Percentiles rank a stretch among this genome's conserved stretches.
Evolutionary conservation across 176 grass and related monocot genomes (phyloP).

Genomic region (Hyparrhenia diplandra): DNA sequence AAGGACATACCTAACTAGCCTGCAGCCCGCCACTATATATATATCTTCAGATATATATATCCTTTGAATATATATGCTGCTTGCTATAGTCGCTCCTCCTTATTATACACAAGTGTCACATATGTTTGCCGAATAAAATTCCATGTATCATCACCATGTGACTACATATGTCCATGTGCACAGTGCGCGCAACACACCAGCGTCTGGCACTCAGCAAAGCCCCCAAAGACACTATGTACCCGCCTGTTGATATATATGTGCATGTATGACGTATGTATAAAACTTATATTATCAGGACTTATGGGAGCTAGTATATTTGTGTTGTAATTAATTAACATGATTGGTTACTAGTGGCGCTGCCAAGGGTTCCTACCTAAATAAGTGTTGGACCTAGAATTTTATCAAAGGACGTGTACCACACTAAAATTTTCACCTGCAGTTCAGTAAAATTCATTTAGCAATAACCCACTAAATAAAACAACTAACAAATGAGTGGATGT

Average conservation of each 20-base stretch:
- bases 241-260: not conserved
- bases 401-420: no score
- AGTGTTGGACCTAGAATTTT: no score
- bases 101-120: not conserved
- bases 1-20: slow-evolving; percentile 67
- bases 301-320: not conserved
- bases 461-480: no score
- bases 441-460: no score
- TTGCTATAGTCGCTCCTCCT: not conserved
- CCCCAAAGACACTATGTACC: not conserved
- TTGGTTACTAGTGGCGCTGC: no score
- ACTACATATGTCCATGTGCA: not conserved
- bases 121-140: slow-evolving; percentile 30
- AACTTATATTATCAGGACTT: not conserved
- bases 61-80: not conserved
- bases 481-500: no score
- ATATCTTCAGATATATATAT: not conserved
- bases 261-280: not conserved
- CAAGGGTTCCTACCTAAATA: no score
- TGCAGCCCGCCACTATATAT: not conserved
- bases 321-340: not conserved
- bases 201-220: no score
- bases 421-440: no score
- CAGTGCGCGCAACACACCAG: no score
- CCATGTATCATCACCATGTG: not conserved